Evolutionary conservation across 2,329 filamentous ascomycete genomes (phyloP).

Genomic region (Ophiocordyceps camponoti-floridani): DNA sequence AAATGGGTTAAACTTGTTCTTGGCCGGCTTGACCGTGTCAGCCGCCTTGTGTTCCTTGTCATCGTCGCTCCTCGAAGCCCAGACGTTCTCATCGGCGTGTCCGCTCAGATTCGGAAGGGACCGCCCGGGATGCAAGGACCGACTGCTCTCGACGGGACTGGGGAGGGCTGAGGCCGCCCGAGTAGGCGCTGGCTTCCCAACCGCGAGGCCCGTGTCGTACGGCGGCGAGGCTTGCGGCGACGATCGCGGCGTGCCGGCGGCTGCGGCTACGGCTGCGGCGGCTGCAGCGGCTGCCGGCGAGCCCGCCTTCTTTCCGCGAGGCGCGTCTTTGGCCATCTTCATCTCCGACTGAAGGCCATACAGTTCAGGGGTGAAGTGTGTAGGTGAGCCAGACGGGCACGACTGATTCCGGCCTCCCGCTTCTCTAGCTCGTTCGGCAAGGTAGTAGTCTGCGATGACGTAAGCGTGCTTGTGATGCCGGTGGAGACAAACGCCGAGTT

Average conservation of each 20-base stretch:
- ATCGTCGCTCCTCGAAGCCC: slow-evolving; percentile 7
- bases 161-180: neutral
- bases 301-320: neutral
- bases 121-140: slow-evolving; percentile 14
- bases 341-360: neutral
- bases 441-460: neutral
- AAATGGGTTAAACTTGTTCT: slow-evolving; percentile 34
- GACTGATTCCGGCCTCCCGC: neutral
- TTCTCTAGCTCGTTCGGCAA: neutral
- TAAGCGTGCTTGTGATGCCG: neutral
- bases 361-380: neutral
- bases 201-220: slow-evolving; percentile 6
- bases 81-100: slow-evolving; percentile 13
- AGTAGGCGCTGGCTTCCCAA: slow-evolving; percentile 8
- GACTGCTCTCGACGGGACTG: neutral
- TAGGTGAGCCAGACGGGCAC: neutral
- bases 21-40: slow-evolving; percentile 15
- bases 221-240: neutral
- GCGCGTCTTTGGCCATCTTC: neutral
- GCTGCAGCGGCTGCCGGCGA: neutral
- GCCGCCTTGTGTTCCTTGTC: slow-evolving; percentile 10
- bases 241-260: neutral
- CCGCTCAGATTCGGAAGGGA: slow-evolving; percentile 4
- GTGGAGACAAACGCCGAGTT: neutral
- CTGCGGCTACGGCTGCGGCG: neutral